Evolutionary conservation across 2,329 filamentous ascomycete genomes (phyloP).

Genomic region (Colletotrichum spaethianum): DNA sequence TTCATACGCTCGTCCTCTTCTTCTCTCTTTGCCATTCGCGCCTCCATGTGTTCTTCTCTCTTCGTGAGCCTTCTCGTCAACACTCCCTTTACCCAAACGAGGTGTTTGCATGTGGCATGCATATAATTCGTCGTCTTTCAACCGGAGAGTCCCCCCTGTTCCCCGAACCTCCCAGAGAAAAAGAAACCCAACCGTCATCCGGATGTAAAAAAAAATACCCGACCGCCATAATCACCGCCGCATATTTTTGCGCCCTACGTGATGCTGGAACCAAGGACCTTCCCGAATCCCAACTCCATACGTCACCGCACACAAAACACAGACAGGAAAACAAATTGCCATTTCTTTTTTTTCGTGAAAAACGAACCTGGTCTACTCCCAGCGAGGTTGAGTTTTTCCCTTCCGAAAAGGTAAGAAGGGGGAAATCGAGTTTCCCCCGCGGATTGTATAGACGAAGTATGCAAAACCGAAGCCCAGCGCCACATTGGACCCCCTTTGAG

Average conservation of each 20-base stretch:
- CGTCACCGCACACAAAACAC: constrained; percentile 18
- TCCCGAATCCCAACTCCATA: constrained; percentile 38
- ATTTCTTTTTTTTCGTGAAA: constrained; percentile 14
- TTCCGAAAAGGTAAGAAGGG: neutral
- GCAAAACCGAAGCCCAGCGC: constrained; percentile 25
- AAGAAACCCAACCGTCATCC: neutral
- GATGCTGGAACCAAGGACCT: constrained; percentile 37
- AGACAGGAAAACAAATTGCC: constrained; percentile 13
- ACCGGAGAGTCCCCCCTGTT: neutral
- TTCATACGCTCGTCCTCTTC: constrained; percentile 34
- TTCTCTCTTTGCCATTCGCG: neutral
- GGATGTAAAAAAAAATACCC: constrained; percentile 5
- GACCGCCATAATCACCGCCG: constrained; percentile 8
- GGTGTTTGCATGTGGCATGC: neutral
- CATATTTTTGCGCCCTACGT: constrained; percentile 22
- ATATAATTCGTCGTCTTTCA: constrained; percentile 7
- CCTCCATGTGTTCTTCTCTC: neutral
- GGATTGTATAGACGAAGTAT: constrained; percentile 24
- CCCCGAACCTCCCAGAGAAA: neutral
- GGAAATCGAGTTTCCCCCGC: neutral
- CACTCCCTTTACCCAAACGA: neutral
- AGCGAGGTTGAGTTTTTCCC: constrained; percentile 19
- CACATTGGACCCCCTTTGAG: neutral
- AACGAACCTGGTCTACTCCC: constrained; percentile 7
- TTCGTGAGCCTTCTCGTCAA: neutral